These are phyloP conservation scores for Penicillium crystallinum DNA, from an alignment of 495 filamentous ascomycete genomes.

Conservation along the genomic window DNA sequence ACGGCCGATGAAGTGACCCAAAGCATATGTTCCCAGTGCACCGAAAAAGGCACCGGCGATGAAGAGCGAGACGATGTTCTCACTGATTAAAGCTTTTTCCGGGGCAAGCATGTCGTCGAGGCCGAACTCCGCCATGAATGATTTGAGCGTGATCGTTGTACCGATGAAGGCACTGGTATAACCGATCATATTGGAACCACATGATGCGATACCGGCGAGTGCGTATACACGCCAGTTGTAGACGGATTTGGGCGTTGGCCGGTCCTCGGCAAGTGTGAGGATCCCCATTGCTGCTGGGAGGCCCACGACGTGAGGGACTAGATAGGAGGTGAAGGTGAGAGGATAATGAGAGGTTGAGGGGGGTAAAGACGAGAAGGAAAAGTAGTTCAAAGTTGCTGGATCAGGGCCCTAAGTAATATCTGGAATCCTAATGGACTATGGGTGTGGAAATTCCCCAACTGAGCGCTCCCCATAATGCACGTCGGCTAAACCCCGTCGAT, in stretches of 20 bases:
- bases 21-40: conserved; percentile 54
- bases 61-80: conserved; percentile 67
- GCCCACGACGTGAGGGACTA: conserved; percentile 1
- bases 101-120: conserved; percentile 37
- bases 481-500: conserved; percentile 25
- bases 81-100: conserved; percentile 46
- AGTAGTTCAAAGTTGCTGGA: conserved; percentile 4
- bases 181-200: conserved; percentile 67
- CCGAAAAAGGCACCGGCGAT: conserved; percentile 67
- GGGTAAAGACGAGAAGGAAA: conserved; percentile 1
- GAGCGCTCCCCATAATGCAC: conserved; percentile 29
- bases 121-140: conserved; percentile 55
- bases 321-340: neutral
- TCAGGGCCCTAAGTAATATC: conserved; percentile 22
- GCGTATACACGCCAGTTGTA: conserved; percentile 74
- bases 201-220: conserved; percentile 57
- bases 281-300: conserved; percentile 47
- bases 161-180: conserved; percentile 71
- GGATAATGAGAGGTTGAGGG: neutral
- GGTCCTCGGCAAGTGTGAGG: conserved; percentile 56
- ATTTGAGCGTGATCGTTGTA: conserved; percentile 56
- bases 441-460: conserved; percentile 18
- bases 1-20: conserved; percentile 54
- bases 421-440: conserved; percentile 15
- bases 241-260: conserved; percentile 58